Percentiles rank a stretch among this genome's conserved stretches.
Evolutionary conservation across 2,329 filamentous ascomycete genomes (phyloP).

Genomic region (Pezicula carpinea): DNA sequence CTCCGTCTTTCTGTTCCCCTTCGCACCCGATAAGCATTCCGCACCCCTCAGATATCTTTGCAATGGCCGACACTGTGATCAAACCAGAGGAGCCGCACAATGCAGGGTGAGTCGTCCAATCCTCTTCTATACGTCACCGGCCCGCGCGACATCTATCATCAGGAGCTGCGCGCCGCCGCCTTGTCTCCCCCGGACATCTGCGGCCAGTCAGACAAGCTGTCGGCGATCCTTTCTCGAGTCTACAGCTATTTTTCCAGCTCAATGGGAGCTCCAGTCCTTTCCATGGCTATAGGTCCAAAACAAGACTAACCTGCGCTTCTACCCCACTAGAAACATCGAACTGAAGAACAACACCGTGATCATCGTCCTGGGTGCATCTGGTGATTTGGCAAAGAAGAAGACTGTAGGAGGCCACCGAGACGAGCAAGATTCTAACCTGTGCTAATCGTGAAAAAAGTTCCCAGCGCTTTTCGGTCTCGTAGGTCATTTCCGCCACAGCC

Average conservation of each 20-base stretch:
- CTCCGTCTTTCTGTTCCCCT: conserved; percentile 11
- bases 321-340: conserved; percentile 68
- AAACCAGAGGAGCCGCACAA: conserved; percentile 42
- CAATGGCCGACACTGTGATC: conserved; percentile 47
- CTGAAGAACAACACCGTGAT: conserved; percentile 98
- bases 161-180: conserved; percentile 7
- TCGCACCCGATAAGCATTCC: conserved; percentile 11
- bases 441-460: conserved; percentile 57
- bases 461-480: conserved; percentile 96
- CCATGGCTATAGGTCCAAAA: conserved; percentile 19
- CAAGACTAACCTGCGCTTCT: conserved; percentile 33
- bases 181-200: conserved; percentile 1
- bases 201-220: conserved; percentile 10
- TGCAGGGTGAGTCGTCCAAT: conserved; percentile 43
- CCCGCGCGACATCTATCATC: conserved; percentile 1
- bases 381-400: conserved; percentile 99
- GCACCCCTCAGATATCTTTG: conserved; percentile 7
- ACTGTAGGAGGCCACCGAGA: conserved; percentile 55
- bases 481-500: conserved; percentile 40
- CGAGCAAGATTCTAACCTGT: conserved; percentile 1
- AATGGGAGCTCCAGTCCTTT: conserved; percentile 14
- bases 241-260: conserved; percentile 11
- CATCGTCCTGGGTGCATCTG: conserved; percentile 92
- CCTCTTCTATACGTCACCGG: conserved; percentile 20
- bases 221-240: background rate